phyloP scores from a whole-genome alignment of 768 basidiomycete genomes.

The Tubosaeta sp. region DNA sequence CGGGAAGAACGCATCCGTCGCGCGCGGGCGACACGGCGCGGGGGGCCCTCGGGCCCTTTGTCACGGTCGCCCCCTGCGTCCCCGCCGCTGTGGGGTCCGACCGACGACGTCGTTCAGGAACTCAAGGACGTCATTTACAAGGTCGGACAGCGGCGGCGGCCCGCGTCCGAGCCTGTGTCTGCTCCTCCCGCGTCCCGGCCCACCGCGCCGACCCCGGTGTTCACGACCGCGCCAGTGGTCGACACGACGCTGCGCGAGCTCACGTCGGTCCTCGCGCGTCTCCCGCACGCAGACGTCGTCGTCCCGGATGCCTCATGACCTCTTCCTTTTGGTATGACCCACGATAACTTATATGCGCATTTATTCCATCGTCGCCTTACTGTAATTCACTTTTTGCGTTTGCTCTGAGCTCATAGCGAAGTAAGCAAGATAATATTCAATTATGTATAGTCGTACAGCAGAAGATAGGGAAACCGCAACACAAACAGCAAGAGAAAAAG shows the following conservation, averaged over 20 bases:
- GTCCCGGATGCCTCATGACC: not conserved
- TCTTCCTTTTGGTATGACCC: not conserved
- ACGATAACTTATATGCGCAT: not conserved
- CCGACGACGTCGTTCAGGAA: conserved; percentile 78
- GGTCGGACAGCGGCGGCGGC: conserved; percentile 58
- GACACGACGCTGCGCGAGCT: not conserved
- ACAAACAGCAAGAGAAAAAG: not conserved
- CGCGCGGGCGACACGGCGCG: conserved; percentile 36
- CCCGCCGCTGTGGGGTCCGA: conserved; percentile 59
- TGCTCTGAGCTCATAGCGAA: not conserved
- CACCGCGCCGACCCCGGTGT: not conserved
- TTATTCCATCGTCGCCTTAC: not conserved
- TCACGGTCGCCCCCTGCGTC: not conserved
- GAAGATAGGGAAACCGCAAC: not conserved
- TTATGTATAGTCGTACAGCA: conserved; percentile 19
- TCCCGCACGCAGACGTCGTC: not conserved
- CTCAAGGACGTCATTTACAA: conserved; percentile 86
- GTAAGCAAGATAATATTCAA: not conserved
- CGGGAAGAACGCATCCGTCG: conserved; percentile 72
- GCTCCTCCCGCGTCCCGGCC: not conserved
- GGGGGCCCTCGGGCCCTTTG: too few relatives aligned
- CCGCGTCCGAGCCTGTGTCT: not conserved
- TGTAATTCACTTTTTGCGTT: not conserved
- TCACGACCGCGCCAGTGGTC: not conserved
- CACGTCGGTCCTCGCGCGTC: not conserved